These are phyloP conservation scores for Papilionanthe hybrid DNA, from an alignment of 116 monocot genomes.

Conservation along the genomic window DNA sequence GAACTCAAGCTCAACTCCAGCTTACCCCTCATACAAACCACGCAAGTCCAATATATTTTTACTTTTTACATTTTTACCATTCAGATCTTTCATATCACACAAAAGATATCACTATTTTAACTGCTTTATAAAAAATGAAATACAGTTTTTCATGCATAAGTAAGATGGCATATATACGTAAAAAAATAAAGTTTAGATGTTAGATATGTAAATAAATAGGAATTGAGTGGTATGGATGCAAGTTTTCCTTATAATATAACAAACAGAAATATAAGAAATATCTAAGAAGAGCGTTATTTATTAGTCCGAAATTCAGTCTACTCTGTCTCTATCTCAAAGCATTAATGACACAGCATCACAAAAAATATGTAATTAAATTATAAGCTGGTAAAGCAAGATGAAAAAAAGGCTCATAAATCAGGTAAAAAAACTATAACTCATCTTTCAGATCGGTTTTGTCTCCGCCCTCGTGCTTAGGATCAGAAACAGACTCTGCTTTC, in stretches of 20 bases:
- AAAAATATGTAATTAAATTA: neutral
- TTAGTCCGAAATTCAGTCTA: neutral
- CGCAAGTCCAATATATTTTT: too few species aligned
- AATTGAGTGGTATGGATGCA: too few species aligned
- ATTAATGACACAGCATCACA: neutral
- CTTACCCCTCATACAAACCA: too few species aligned
- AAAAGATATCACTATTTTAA: too few species aligned
- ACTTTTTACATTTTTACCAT: too few species aligned
- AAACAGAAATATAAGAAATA: neutral
- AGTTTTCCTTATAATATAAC: neutral
- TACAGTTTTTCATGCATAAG: too few species aligned
- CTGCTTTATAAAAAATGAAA: too few species aligned
- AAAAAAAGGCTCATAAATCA: neutral
- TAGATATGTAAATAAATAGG: too few species aligned
- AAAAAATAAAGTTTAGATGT: too few species aligned
- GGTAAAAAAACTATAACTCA: conserved; percentile 26
- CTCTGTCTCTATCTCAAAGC: neutral
- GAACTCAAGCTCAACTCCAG: too few species aligned
- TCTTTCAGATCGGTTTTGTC: conserved; percentile 29
- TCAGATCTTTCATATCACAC: too few species aligned
- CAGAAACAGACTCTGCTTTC: conserved; percentile 16
- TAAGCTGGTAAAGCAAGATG: neutral
- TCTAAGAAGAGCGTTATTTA: neutral
- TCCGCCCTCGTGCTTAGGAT: conserved; percentile 4
- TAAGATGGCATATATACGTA: too few species aligned